Evolutionary conservation across 805 yeast species (phyloP).

Genomic region (Grigorovia transvaalensis): DNA sequence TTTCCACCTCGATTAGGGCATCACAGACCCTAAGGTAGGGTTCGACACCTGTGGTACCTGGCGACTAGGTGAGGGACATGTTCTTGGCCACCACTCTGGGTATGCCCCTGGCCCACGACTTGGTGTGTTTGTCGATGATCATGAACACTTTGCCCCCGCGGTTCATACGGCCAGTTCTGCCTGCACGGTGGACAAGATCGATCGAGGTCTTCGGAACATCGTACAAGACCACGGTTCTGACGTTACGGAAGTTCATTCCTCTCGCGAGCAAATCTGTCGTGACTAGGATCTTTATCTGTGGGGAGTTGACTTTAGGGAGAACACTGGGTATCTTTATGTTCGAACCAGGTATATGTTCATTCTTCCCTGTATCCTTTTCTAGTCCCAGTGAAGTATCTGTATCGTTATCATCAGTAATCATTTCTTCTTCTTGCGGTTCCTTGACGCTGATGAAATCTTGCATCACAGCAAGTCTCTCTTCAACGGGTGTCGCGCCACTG

Average conservation of each 20-base stretch:
- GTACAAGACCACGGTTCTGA: slow-evolving; percentile 71
- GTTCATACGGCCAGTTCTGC: slow-evolving; percentile 90
- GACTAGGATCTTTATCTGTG: slow-evolving; percentile 52
- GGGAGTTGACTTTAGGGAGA: neutral
- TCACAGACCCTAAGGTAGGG: too few relatives aligned
- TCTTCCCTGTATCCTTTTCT: neutral
- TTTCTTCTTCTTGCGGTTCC: too few relatives aligned
- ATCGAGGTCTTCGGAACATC: slow-evolving; percentile 80
- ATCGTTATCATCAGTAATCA: neutral
- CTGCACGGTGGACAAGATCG: slow-evolving; percentile 83
- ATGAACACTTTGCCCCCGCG: slow-evolving; percentile 81
- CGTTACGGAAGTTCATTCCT: slow-evolving; percentile 76
- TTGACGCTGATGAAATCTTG: slow-evolving; percentile 58
- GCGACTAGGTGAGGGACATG: slow-evolving; percentile 23
- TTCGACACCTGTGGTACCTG: too few relatives aligned
- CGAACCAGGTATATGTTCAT: slow-evolving; percentile 24
- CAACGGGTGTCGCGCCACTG: slow-evolving; percentile 53
- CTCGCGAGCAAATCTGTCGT: slow-evolving; percentile 86
- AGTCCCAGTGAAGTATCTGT: neutral
- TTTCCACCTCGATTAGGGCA: too few relatives aligned
- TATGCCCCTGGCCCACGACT: slow-evolving; percentile 73
- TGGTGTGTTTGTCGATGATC: slow-evolving; percentile 56
- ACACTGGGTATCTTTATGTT: slow-evolving; percentile 21
- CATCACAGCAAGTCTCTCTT: slow-evolving; percentile 49
- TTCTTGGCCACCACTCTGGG: slow-evolving; percentile 56